Evolutionary conservation across 257 asterid species (phyloP).

Genomic region (Penstemon barbatus): DNA sequence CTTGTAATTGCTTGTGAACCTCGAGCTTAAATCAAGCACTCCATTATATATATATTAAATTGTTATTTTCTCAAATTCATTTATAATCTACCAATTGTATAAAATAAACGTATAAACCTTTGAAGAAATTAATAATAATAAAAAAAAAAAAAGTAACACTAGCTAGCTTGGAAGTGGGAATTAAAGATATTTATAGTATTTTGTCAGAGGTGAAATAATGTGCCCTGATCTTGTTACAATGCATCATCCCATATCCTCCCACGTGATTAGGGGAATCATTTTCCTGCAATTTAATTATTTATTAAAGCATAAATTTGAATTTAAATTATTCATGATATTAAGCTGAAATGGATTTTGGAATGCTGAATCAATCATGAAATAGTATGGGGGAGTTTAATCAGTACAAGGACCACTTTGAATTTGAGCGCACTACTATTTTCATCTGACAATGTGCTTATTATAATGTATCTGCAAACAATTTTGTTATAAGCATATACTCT

Average conservation of each 20-base stretch:
- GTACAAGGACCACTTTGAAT: conserved; percentile 38
- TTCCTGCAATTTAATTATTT: conserved; percentile 12
- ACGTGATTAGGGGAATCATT: conserved; percentile 31
- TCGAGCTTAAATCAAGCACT: too few relatives aligned
- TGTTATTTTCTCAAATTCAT: too few relatives aligned
- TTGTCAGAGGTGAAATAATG: conserved; percentile 10
- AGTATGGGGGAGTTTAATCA: conserved; percentile 22
- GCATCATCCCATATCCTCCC: conserved; percentile 19
- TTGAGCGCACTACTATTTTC: conserved; percentile 25
- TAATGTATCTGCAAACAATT: background rate
- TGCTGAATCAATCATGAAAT: conserved; percentile 47
- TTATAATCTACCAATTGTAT: too few relatives aligned
- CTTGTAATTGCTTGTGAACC: too few relatives aligned
- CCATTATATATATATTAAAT: too few relatives aligned
- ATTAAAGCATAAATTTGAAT: too few relatives aligned
- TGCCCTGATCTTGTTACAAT: conserved; percentile 24
- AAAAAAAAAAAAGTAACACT: background rate
- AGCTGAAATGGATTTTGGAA: conserved; percentile 41
- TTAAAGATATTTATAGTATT: background rate
- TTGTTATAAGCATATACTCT: background rate
- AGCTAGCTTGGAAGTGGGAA: background rate
- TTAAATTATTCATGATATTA: conserved; percentile 13
- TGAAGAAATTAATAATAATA: too few relatives aligned
- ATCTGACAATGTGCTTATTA: conserved; percentile 27
- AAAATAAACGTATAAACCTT: too few relatives aligned